Evolutionary conservation across 192 early-diverging fungal genomes (phyloP).

Genomic region (Linnemannia elongata): DNA sequence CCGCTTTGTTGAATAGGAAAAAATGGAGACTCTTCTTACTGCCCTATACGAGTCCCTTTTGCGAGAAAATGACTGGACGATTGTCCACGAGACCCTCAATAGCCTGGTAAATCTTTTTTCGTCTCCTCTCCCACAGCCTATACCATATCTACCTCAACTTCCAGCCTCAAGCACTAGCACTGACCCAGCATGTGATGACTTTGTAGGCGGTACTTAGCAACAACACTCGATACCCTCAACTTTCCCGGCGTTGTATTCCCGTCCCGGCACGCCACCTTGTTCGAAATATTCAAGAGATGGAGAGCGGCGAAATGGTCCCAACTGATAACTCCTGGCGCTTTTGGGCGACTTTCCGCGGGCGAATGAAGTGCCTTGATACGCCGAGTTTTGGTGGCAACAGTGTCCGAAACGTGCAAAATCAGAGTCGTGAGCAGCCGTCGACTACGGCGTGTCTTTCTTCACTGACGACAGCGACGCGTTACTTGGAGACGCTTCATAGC

Average conservation of each 20-base stretch:
- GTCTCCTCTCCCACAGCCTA: not conserved
- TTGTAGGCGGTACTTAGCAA: slow-evolving; percentile 6
- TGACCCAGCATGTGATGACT: not conserved
- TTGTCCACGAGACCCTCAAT: slow-evolving; percentile 20
- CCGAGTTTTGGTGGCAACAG: not conserved
- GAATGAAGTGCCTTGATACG: not conserved
- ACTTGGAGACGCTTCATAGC: slow-evolving; percentile 13
- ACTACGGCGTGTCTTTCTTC: slow-evolving; percentile 22
- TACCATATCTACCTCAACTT: not conserved
- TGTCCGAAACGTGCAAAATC: slow-evolving; percentile 1
- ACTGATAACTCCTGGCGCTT: not conserved
- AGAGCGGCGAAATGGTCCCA: not conserved
- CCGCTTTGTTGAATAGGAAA: not conserved
- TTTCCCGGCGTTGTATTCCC: slow-evolving; percentile 4
- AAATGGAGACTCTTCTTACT: not conserved
- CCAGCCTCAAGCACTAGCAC: not conserved
- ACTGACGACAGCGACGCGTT: not conserved
- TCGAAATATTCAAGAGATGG: not conserved
- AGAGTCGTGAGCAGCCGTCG: not conserved
- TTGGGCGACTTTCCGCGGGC: slow-evolving; percentile 4
- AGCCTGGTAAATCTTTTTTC: slow-evolving; percentile 21
- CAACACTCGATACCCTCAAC: not conserved
- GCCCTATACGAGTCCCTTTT: slow-evolving; percentile 12
- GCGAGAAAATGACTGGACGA: slow-evolving; percentile 12
- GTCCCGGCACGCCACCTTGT: not conserved